Evolutionary conservation across 208 protist species (phyloP).

Genomic region (Acanthamoeba sp.): DNA sequence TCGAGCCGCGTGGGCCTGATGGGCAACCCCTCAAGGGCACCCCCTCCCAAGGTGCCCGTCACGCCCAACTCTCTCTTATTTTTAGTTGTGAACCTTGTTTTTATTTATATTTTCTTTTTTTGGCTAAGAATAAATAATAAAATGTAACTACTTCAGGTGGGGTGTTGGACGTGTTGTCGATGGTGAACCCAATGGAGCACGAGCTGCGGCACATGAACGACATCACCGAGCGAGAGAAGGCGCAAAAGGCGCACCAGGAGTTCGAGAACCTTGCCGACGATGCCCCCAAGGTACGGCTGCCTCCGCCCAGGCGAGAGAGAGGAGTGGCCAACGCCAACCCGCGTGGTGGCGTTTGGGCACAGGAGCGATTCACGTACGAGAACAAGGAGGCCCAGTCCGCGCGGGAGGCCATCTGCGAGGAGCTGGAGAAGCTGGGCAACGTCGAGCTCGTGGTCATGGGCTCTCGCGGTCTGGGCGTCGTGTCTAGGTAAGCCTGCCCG

Average conservation of each 20-base stretch:
- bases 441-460: background rate
- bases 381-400: background rate
- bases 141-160: background rate
- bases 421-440: background rate
- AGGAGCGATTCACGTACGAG: conserved; percentile 17
- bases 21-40: background rate
- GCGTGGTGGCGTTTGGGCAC: background rate
- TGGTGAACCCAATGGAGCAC: conserved; percentile 42
- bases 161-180: background rate
- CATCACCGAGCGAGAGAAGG: conserved; percentile 6
- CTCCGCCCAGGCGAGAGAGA: background rate
- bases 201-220: conserved; percentile 19
- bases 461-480: background rate
- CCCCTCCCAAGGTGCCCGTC: background rate
- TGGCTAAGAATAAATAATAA: background rate
- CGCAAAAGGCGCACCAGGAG: background rate
- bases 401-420: conserved; percentile 27
- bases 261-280: conserved; percentile 15
- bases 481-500: background rate
- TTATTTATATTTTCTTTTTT: no score
- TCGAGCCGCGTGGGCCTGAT: conserved; percentile 3
- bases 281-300: background rate
- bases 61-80: background rate
- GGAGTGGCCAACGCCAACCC: background rate
- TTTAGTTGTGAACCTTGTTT: no score